Percentiles rank a stretch among this genome's conserved stretches.
phyloP scores from a whole-genome alignment of 2,329 filamentous ascomycete species.

The Fusarium hostae region DNA sequence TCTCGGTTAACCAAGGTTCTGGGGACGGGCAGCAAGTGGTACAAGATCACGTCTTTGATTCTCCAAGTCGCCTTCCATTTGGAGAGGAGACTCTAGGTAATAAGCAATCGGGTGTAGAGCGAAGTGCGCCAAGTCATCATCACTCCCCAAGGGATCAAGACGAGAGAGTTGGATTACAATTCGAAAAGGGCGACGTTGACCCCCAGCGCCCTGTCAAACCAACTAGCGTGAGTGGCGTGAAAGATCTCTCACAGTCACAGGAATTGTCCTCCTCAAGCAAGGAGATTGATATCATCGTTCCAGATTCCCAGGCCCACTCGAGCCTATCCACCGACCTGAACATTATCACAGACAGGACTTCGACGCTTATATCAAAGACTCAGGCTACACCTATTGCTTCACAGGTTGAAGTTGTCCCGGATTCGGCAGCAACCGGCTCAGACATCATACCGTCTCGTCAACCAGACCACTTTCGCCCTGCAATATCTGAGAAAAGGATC shows the following conservation, averaged over 20 bases:
- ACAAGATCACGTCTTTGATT: neutral
- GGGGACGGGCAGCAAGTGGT: neutral
- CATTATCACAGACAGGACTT: neutral
- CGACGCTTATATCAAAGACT: neutral
- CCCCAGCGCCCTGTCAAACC: neutral
- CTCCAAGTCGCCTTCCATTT: neutral
- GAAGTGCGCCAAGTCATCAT: neutral
- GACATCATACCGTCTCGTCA: constrained; percentile 46
- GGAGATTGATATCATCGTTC: constrained; percentile 22
- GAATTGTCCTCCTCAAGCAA: constrained; percentile 4
- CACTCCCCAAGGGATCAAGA: neutral
- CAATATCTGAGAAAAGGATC: neutral
- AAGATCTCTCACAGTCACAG: neutral
- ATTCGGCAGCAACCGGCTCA: constrained; percentile 19
- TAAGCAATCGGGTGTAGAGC: neutral
- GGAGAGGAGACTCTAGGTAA: neutral
- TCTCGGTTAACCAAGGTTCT: neutral
- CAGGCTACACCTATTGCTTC: constrained; percentile 7
- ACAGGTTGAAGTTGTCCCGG: constrained; percentile 19
- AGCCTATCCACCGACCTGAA: constrained; percentile 12
- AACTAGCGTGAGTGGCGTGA: neutral
- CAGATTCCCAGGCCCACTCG: constrained; percentile 39
- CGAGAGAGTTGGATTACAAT: neutral
- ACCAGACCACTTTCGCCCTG: constrained; percentile 22
- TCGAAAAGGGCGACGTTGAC: neutral